Base-by-base conservation (phyloP, 768 basidiomycete species). In the Tulasnella sp. region DNA sequence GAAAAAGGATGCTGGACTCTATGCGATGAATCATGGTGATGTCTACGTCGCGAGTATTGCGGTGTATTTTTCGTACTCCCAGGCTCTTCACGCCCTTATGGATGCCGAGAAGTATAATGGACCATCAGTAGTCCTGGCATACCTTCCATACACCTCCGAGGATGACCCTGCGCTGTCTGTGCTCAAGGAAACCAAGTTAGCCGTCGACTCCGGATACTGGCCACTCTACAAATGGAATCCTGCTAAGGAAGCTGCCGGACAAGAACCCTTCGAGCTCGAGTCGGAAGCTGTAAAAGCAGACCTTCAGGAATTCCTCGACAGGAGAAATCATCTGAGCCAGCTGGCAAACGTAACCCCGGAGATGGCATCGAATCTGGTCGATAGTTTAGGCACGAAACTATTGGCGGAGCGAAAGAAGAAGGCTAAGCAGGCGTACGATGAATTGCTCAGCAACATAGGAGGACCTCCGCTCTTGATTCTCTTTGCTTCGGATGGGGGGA, bases 211-310 rank as follows among this genome's bases (percentile, higher is more conserved):
- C 8, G 93, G 93, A 2, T 93, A 92, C 67, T 98, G 95, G 95
- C 93, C 93, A 0, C 70, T 98, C 46, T 99, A 98, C 72, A 77
- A 95, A 50, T 99, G 93, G 92, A 82, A 99, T 65, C 95, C 95
- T 0, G 73, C 75, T 59, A 83, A 85, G 64, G 87, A 91, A 60
- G 67, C 65, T 22, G 66, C 65, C 37, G 83, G 83, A 35, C 72
- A 79, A 61, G 89, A 92, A 56, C 83, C 86, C 13, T 99, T 99
- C 71, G 74, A 76, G 10, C 79, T 99, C 53, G 95, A 98, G 67
- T 91, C 88, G 3, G 88, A 93, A 58, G 73, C 81, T 27, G 77
- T 99, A 67, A 98, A 96, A 74, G 82, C 87, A 54, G 93, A 95
- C 60, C 71, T 99, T 19, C 78, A 81, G 64, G 74, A 81, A 58